These are phyloP conservation scores for Boletus speciosus DNA, from an alignment of 768 basidiomycete species.

Conservation along the genomic window DNA sequence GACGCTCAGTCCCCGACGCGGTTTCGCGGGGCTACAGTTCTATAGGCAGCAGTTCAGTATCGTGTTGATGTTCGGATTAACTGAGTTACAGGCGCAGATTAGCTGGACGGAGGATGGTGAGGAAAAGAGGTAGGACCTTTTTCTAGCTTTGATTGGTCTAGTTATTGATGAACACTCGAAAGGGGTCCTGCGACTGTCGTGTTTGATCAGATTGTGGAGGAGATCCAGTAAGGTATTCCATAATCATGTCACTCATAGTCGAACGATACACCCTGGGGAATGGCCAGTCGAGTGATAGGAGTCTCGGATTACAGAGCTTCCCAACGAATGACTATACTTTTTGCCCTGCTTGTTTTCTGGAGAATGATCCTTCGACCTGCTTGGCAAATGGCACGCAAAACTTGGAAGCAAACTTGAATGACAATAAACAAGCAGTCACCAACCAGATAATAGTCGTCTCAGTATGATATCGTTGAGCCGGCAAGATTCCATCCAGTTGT, in stretches of 20 bases:
- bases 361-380: not conserved
- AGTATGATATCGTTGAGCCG: too few relatives aligned
- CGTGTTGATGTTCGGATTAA: conserved; percentile 41
- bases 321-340: not conserved
- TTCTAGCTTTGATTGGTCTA: not conserved
- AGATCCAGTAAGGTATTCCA: conserved; percentile 8
- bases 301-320: not conserved
- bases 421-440: too few relatives aligned
- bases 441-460: too few relatives aligned
- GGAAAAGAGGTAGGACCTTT: conserved; percentile 19
- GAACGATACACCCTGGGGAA: not conserved
- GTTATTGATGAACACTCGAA: not conserved
- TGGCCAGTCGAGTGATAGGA: not conserved
- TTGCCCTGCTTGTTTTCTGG: not conserved
- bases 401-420: too few relatives aligned
- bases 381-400: too few relatives aligned
- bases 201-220: conserved; percentile 32
- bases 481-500: too few relatives aligned
- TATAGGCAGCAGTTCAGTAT: conserved; percentile 36
- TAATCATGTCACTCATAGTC: not conserved
- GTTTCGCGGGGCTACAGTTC: conserved; percentile 29
- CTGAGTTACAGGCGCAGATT: conserved; percentile 46
- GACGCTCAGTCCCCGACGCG: conserved; percentile 29
- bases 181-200: conserved; percentile 33
- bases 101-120: conserved; percentile 39